These are phyloP conservation scores for Calonectria naviculata DNA, from an alignment of 2,329 filamentous ascomycete genomes.

Conservation along the genomic window DNA sequence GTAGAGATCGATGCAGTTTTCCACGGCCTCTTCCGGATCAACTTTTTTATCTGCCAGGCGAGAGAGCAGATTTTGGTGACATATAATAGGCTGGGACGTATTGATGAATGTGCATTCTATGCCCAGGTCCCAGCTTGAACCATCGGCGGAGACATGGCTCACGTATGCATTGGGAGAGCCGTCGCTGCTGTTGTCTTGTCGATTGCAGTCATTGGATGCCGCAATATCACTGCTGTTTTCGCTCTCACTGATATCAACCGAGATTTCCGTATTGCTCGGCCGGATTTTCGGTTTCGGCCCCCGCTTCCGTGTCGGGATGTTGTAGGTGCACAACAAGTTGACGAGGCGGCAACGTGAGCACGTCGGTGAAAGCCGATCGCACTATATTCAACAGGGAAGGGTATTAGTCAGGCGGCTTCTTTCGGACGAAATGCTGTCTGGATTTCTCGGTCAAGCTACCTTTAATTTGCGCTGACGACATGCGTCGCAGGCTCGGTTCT, in stretches of 20 bases:
- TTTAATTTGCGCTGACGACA: constrained; percentile 3
- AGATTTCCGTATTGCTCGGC: not conserved
- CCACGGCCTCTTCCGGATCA: not conserved
- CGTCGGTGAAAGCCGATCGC: constrained; percentile 8
- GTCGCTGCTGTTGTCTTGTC: not conserved
- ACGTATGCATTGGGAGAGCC: not conserved
- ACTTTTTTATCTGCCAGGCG: not conserved
- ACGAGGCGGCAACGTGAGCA: constrained; percentile 17
- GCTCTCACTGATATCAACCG: not conserved
- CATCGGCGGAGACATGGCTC: not conserved
- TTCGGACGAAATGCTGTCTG: too few relatives aligned
- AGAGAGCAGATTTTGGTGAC: not conserved
- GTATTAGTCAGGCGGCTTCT: too few relatives aligned
- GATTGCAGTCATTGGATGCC: not conserved
- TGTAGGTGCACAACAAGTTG: constrained; percentile 11
- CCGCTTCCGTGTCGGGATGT: constrained; percentile 8
- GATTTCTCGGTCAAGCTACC: too few relatives aligned
- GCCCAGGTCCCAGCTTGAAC: not conserved
- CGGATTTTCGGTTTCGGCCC: constrained; percentile 16
- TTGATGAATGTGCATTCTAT: not conserved
- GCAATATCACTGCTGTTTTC: not conserved
- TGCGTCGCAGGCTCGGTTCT: not conserved
- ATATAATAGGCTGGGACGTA: not conserved
- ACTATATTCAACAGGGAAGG: too few relatives aligned
- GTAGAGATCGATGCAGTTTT: constrained; percentile 7